Evolutionary conservation across 202 grass and related monocot species (phyloP).

Genomic region (Elaeis oleifera): DNA sequence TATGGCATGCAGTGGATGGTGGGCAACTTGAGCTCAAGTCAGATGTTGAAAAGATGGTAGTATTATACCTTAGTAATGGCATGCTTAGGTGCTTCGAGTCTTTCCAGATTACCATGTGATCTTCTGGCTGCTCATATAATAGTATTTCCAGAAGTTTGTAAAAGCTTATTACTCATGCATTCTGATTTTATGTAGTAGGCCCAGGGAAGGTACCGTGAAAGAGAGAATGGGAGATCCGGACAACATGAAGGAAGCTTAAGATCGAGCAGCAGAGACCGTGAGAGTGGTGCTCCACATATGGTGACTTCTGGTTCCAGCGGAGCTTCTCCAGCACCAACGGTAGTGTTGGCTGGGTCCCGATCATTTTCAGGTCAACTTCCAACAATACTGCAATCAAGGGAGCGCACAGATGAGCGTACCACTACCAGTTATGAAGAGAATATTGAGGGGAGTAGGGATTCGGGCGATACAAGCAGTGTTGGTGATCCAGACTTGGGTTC

Average conservation of each 20-base stretch:
- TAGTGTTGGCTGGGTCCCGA: conserved; percentile 44
- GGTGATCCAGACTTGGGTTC: conserved; percentile 58
- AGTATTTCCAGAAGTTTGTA: no score
- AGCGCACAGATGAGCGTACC: conserved; percentile 37
- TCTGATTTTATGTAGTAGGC: neutral
- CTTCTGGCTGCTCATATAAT: no score
- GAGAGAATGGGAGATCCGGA: conserved; percentile 45
- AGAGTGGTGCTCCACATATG: conserved; percentile 21
- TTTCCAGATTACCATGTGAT: no score
- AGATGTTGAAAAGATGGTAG: no score
- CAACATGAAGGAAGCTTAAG: conserved; percentile 61
- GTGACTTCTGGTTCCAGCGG: neutral
- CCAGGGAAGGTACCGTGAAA: conserved; percentile 67
- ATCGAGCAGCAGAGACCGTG: conserved; percentile 53
- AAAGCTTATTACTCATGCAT: no score
- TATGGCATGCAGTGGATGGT: no score
- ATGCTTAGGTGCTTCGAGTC: no score
- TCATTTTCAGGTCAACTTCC: conserved; percentile 52
- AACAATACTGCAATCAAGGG: conserved; percentile 76
- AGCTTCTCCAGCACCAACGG: conserved; percentile 21
- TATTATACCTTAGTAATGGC: no score
- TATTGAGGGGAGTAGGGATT: conserved; percentile 65
- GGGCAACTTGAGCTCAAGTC: no score
- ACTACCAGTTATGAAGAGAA: conserved; percentile 40
- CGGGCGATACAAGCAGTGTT: conserved; percentile 56